Conservation (phyloP, 2,329 filamentous ascomycete species). For the Coccinonectria pachysandricola region DNA sequence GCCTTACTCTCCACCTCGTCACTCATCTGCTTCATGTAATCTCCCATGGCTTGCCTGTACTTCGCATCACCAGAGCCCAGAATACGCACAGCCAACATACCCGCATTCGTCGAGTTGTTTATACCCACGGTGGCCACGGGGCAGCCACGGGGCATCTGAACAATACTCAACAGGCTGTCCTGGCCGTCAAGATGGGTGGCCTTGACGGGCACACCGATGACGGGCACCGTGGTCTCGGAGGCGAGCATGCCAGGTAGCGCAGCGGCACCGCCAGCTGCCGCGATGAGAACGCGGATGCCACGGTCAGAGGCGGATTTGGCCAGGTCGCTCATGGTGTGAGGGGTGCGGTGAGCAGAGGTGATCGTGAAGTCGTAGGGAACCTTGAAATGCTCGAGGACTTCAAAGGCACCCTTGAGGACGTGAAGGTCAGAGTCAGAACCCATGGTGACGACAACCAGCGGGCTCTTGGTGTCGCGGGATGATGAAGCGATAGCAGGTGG, state of each 20-base stretch:
- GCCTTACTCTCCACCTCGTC: conserved; percentile 56
- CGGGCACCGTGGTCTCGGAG: conserved; percentile 59
- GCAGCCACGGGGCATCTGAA: conserved; percentile 66
- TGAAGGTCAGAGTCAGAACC: conserved; percentile 70
- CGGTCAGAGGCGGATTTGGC: conserved; percentile 51
- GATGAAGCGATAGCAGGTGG: conserved; percentile 2
- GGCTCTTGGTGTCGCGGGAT: conserved; percentile 26
- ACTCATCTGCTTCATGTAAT: conserved; percentile 53
- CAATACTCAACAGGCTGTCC: conserved; percentile 62
- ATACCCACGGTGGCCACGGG: conserved; percentile 70
- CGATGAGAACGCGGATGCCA: conserved; percentile 65
- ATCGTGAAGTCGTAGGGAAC: conserved; percentile 66
- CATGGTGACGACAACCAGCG: conserved; percentile 70
- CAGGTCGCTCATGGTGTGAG: conserved; percentile 57
- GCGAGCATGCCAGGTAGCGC: conserved; percentile 68
- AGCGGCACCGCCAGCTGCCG: conserved; percentile 65
- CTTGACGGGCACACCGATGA: conserved; percentile 70
- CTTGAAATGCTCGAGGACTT: conserved; percentile 57
- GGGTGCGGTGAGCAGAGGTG: conserved; percentile 71
- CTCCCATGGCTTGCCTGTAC: conserved; percentile 47
- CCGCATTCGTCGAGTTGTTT: conserved; percentile 72
- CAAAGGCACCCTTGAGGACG: conserved; percentile 54
- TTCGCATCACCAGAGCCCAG: conserved; percentile 46
- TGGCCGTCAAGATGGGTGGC: conserved; percentile 62
- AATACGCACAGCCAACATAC: conserved; percentile 59